A percentile compares a stretch with the other conserved stretches of the same genome.
phyloP scores from a whole-genome alignment of 352 stramenopile species.

The Phytophthora litchii region DNA sequence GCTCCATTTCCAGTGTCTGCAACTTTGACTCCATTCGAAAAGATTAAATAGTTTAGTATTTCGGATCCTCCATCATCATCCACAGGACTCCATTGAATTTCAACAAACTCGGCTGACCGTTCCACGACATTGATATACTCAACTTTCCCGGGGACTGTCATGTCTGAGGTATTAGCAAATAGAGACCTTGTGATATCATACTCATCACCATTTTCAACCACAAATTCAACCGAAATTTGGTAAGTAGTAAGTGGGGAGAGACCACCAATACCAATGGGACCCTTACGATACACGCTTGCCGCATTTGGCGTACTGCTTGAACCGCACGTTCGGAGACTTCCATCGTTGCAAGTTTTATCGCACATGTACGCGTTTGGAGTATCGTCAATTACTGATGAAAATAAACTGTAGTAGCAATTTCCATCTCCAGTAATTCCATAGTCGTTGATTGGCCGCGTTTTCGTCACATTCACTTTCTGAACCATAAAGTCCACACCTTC shows the following conservation, averaged over 20 bases:
- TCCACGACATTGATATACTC: conserved; percentile 38
- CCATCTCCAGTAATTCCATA: conserved; percentile 42
- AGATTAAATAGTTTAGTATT: conserved; percentile 49
- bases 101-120: conserved; percentile 27
- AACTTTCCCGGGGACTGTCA: conserved; percentile 47
- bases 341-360: conserved; percentile 24
- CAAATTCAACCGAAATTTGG: conserved; percentile 38
- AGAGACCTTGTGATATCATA: conserved; percentile 39
- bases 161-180: conserved; percentile 32
- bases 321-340: conserved; percentile 25
- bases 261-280: conserved; percentile 40
- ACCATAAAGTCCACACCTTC: conserved; percentile 52
- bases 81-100: conserved; percentile 52
- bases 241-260: conserved; percentile 42
- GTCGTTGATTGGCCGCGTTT: conserved; percentile 7
- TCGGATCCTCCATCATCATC: conserved; percentile 48
- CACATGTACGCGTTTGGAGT: conserved; percentile 15
- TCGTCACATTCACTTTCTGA: conserved; percentile 26
- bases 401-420: conserved; percentile 49
- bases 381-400: background rate
- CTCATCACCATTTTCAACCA: conserved; percentile 32
- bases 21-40: conserved; percentile 47
- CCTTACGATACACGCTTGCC: conserved; percentile 41
- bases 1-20: conserved; percentile 24
- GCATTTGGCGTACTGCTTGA: conserved; percentile 14